Evolutionary conservation across 805 yeast genomes (phyloP).

Genomic region (Kurtzmaniella fragi): DNA sequence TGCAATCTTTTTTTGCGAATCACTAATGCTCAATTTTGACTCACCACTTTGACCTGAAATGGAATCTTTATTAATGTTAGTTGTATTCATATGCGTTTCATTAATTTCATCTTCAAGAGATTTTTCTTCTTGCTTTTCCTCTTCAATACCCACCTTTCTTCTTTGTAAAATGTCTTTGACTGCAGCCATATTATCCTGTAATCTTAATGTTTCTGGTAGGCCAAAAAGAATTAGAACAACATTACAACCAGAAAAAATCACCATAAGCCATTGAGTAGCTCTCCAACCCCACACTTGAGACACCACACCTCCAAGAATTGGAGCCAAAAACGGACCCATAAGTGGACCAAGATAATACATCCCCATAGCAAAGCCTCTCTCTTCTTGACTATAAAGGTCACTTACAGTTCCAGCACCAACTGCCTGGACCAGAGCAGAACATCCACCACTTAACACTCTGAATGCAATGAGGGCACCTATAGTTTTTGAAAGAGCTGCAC

Average conservation of each 20-base stretch:
- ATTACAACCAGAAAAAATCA: slow-evolving; percentile 56
- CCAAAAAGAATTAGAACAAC: slow-evolving; percentile 45
- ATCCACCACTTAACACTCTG: slow-evolving; percentile 71
- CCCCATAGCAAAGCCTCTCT: slow-evolving; percentile 79
- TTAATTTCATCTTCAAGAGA: slow-evolving; percentile 7
- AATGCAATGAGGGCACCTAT: slow-evolving; percentile 62
- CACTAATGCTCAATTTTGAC: no score
- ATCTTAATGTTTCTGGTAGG: slow-evolving; percentile 77
- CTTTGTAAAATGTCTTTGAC: slow-evolving; percentile 41
- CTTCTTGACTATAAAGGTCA: slow-evolving; percentile 61
- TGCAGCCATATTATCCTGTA: slow-evolving; percentile 54
- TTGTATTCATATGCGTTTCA: slow-evolving; percentile 1
- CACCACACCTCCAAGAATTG: slow-evolving; percentile 73
- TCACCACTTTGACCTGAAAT: no score
- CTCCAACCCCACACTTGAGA: slow-evolving; percentile 78
- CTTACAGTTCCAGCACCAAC: slow-evolving; percentile 88
- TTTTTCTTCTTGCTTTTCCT: not conserved
- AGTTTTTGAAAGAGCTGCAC: slow-evolving; percentile 60
- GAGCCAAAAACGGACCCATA: slow-evolving; percentile 74
- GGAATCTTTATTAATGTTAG: not conserved
- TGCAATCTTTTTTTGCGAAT: not conserved
- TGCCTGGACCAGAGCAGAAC: slow-evolving; percentile 80
- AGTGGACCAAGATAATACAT: slow-evolving; percentile 76
- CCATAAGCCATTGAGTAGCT: slow-evolving; percentile 82
- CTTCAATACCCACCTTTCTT: not conserved